phyloP scores from a whole-genome alignment of 768 basidiomycete species.

The Steccherinum ochraceum region DNA sequence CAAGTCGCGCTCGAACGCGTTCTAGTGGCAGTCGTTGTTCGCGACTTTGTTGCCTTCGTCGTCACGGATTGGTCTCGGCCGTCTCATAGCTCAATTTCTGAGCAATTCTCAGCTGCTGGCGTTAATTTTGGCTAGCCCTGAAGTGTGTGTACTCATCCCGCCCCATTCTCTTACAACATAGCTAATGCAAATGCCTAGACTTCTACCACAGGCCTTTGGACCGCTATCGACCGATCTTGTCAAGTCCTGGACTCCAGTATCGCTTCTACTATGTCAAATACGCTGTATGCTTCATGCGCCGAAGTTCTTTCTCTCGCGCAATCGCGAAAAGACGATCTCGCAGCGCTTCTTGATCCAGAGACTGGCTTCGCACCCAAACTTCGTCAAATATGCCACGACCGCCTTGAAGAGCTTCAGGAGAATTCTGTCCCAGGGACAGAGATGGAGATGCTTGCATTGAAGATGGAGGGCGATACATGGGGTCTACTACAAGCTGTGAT shows the following conservation, averaged over 20 bases:
- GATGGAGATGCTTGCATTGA: conserved; percentile 51
- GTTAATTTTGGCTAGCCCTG: background rate
- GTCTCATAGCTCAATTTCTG: background rate
- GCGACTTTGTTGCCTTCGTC: too few relatives aligned
- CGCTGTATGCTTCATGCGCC: conserved; percentile 60
- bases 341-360: conserved; percentile 55
- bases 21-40: too few relatives aligned
- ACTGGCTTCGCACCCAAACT: conserved; percentile 68
- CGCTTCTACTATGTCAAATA: conserved; percentile 33
- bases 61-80: too few relatives aligned
- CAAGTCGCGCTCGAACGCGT: too few relatives aligned
- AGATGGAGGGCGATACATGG: conserved; percentile 81
- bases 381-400: conserved; percentile 42
- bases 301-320: conserved; percentile 60
- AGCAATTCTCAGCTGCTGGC: background rate
- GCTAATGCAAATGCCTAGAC: background rate
- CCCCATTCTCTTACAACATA: too few relatives aligned
- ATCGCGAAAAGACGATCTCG: conserved; percentile 46
- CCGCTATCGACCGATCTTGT: too few relatives aligned
- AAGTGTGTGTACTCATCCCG: too few relatives aligned
- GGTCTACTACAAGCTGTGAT: conserved; percentile 69
- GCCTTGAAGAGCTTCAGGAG: conserved; percentile 49
- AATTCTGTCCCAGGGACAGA: conserved; percentile 33
- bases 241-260: background rate
- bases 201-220: background rate